Percentiles rank a stretch among this genome's conserved stretches.
Conservation (phyloP, 202 grass and related monocot species). For the Bolboschoenoplectus hybrid region DNA sequence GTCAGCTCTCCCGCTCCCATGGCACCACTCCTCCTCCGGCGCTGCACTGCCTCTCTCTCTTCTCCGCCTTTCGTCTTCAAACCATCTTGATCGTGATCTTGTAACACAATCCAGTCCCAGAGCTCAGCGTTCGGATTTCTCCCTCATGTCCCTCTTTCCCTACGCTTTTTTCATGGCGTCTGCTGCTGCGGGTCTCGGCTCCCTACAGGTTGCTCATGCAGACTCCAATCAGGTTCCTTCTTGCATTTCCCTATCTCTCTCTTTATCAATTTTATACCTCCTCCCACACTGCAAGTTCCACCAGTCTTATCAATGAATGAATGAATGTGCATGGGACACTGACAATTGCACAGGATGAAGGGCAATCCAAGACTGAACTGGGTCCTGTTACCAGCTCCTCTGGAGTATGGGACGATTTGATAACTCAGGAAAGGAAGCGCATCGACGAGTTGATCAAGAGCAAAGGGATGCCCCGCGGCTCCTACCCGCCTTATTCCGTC, state of each 20-base stretch:
- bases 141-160: slow-evolving; percentile 4
- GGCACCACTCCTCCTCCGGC: slow-evolving; percentile 22
- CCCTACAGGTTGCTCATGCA: slow-evolving; percentile 49
- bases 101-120: background rate
- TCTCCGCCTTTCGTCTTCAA: slow-evolving; percentile 34
- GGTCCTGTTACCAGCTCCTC: slow-evolving; percentile 24
- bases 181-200: slow-evolving; percentile 36
- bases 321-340: no score
- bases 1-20: background rate
- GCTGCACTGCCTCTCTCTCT: slow-evolving; percentile 21
- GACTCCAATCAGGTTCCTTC: slow-evolving; percentile 43
- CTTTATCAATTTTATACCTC: no score
- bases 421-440: slow-evolving; percentile 57
- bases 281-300: no score
- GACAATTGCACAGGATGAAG: background rate
- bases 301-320: no score
- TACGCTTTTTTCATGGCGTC: slow-evolving; percentile 50
- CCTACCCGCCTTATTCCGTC: slow-evolving; percentile 78
- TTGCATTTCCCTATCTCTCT: no score
- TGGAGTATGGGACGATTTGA: slow-evolving; percentile 49
- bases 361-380: slow-evolving; percentile 3
- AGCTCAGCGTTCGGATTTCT: no score
- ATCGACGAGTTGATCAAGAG: slow-evolving; percentile 61
- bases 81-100: background rate
- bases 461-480: slow-evolving; percentile 56